Base-by-base conservation (phyloP, 495 filamentous ascomycete species). In the Pseudevernia furfuracea region DNA sequence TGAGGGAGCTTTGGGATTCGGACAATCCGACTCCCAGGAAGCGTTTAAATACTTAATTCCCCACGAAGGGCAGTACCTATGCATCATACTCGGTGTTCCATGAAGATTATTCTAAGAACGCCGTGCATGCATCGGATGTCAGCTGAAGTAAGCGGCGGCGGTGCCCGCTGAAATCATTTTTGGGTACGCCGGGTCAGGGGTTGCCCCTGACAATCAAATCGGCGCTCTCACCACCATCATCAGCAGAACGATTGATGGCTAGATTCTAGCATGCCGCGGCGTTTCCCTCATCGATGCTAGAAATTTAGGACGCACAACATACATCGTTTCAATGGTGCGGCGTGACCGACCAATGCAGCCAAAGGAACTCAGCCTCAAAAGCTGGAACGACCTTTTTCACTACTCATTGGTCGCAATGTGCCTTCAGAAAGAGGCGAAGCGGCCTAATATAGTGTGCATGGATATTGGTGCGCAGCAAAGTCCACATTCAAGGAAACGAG, bases 161-260 rank as follows among this genome's bases (percentile, higher is more conserved):
- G 46, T n/a, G 30, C 30, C 10, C 48, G 15, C 11, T 28, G 25
- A 23, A 15, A 30, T 19, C 49, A 36, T 34, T 55, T 55, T 32
- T 55, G 14, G 52, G 30, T 55, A 34, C 52, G 52, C 52, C 52
- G 52, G 30, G 36, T n/a, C n/a, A n/a, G n/a, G n/a, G n/a, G n/a
- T n/a, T 34, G 7, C 52, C 52, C 52, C 52, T 55, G 15, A 34
- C 3, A 34, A 55, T 21, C 17, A 2, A 55, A 19, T 30, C 9
- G 49, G 32, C 9, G 12, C 46, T 28, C 46, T 49, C 49, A 53
- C 4, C 9, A 14, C 3, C 3, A 49, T 28, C 46, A 25, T 49
- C 3, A 49, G 11, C n/a, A 49, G n/a, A 25, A 49, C 0, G n/a
- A n/a, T n/a, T n/a, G n/a, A n/a, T n/a, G 23, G 46, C 43, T 46